These are phyloP conservation scores for Polytrichum formosum DNA, from an alignment of 225 moss, liverwort and hornwort genomes.

Conservation along the genomic window DNA sequence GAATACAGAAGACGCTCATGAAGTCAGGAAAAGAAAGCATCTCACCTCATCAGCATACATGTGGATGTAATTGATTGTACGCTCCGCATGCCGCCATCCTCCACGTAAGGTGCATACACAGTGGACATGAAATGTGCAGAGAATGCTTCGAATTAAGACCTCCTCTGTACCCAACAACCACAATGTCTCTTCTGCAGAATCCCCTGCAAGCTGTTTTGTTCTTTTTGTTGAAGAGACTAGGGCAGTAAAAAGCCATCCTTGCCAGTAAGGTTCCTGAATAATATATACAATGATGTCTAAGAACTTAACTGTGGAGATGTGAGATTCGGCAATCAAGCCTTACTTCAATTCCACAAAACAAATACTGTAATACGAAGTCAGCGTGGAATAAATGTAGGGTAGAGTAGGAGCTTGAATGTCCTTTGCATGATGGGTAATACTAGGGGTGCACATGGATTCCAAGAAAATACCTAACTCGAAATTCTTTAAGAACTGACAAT, in stretches of 20 bases:
- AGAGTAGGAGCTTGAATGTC: too few relatives aligned
- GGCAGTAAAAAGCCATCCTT: constrained; percentile 37
- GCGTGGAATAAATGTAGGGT: too few relatives aligned
- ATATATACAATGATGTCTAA: background rate
- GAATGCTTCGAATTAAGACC: constrained; percentile 24
- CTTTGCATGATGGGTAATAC: too few relatives aligned
- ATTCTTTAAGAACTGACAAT: too few relatives aligned
- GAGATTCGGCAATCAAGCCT: too few relatives aligned
- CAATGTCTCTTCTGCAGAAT: constrained; percentile 14
- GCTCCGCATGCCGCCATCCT: constrained; percentile 35
- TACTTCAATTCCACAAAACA: too few relatives aligned
- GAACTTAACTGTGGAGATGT: too few relatives aligned
- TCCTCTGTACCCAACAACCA: constrained; percentile 36
- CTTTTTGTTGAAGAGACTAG: constrained; percentile 24
- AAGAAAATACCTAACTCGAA: too few relatives aligned
- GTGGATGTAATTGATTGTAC: constrained; percentile 34
- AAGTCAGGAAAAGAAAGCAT: background rate
- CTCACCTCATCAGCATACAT: constrained; percentile 34
- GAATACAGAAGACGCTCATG: too few relatives aligned
- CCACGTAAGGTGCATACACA: constrained; percentile 32
- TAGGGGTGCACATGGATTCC: too few relatives aligned
- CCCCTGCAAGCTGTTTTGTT: constrained; percentile 13
- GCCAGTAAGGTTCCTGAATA: constrained; percentile 36
- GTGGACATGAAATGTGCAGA: constrained; percentile 34
- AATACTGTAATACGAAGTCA: too few relatives aligned